Evolutionary conservation across 2,329 filamentous ascomycete genomes (phyloP), one percentile per base, ranked within the genome.

Genomic region (Paecilomyces formosus): DNA sequence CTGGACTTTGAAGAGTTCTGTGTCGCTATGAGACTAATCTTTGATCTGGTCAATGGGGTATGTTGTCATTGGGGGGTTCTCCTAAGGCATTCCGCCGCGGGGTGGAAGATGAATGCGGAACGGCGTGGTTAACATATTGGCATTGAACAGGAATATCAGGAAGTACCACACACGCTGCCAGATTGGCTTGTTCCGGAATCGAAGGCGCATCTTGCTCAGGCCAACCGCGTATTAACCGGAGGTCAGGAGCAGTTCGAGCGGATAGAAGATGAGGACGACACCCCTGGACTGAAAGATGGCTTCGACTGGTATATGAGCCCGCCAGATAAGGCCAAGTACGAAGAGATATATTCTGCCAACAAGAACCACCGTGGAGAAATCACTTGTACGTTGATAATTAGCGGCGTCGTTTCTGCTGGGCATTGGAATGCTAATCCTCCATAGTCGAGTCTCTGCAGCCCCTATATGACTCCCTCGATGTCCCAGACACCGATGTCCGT

Each of bases 271-370:
- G 82, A 96, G 60, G 85, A 88, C 63, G 92, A 96, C 66, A 86
- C 87, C 3, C 85, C 86, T 1, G 92, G 92, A 0, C 80, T 99
- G 62, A 96, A 96, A 73, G 92, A 97, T 75, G 93, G 93, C 12
- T 99, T 99, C 74, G 94, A 99, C 74, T 99, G 94, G 94, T 99
- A 99, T 79, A 99, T 99, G 91, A 92, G 86, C 60, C 94, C 94
- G 0, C 76, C 81, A 30, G 92, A 99, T 77, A 95, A 95, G 77
- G 72, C 85, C 63, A 97, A 97, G 76, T 99, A 99, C 78, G 92
- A 97, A 76, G 90, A 93, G 67, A 99, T 99, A 76, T 99, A 97
- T 77, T 89, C 88, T 63, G 92, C 95, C 68, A 95, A 92, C 77
- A 85, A 92, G 61, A 90, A 96, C 74, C 85, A 88, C 72, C 87